These are phyloP conservation scores for Veloporphyrellus conicus DNA, from an alignment of 1,284 basidiomycete genomes.

Conservation along the genomic window DNA sequence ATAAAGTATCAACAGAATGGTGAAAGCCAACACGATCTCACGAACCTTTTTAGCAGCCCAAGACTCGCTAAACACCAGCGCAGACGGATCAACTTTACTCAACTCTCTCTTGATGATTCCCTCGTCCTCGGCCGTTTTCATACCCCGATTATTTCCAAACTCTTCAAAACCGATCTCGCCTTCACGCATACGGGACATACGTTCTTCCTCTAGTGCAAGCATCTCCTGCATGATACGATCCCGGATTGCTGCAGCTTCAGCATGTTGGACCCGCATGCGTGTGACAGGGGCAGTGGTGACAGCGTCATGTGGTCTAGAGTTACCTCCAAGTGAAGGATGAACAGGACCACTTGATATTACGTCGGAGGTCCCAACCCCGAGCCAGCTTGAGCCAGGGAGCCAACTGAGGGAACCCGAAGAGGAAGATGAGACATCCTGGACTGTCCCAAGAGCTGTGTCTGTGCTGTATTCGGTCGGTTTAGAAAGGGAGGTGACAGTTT, in stretches of 20 bases:
- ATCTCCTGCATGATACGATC: slow-evolving; percentile 99
- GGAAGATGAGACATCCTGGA: slow-evolving; percentile 22
- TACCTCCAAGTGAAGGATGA: slow-evolving; percentile 32
- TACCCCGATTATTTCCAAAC: slow-evolving; percentile 34
- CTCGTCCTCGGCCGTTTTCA: slow-evolving; percentile 82
- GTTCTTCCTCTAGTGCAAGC: slow-evolving; percentile 93
- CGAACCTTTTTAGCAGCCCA: slow-evolving; percentile 90
- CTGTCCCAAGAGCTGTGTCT: slow-evolving; percentile 2
- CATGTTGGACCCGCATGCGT: slow-evolving; percentile 66
- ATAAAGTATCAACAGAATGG: slow-evolving; percentile 2
- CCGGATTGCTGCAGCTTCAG: slow-evolving; percentile 85
- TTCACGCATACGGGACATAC: slow-evolving; percentile 90
- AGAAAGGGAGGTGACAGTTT: slow-evolving; percentile 38
- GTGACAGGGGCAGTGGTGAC: slow-evolving; percentile 33
- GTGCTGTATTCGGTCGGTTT: slow-evolving; percentile 33
- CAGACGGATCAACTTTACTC: slow-evolving; percentile 96
- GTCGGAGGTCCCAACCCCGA: slow-evolving; percentile 36
- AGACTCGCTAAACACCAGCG: slow-evolving; percentile 90
- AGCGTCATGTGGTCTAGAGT: slow-evolving; percentile 23
- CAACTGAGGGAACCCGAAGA: slow-evolving; percentile 46
- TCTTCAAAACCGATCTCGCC: slow-evolving; percentile 52
- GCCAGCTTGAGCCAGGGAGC: slow-evolving; percentile 66
- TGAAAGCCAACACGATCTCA: slow-evolving; percentile 1
- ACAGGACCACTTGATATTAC: slow-evolving; percentile 25
- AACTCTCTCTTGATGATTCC: slow-evolving; percentile 89